Percentiles rank a stretch among this genome's conserved stretches.
These are phyloP conservation scores for Xylariaceae sp. DNA, from an alignment of 2,329 filamentous ascomycete species.

Conservation along the genomic window DNA sequence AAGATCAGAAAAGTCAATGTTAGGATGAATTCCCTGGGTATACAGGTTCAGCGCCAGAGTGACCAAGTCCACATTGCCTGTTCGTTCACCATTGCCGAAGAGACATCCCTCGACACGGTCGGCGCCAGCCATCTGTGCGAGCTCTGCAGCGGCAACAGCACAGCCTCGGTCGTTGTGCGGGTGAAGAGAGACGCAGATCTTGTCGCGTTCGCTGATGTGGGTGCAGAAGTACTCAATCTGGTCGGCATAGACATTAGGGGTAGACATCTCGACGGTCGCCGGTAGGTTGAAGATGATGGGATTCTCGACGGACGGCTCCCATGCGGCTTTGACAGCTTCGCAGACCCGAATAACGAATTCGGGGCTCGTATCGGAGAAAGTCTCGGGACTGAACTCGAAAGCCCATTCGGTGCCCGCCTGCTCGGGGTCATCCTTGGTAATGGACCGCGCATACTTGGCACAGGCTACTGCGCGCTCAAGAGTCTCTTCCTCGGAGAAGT, in stretches of 20 bases:
- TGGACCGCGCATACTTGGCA: constrained; percentile 82
- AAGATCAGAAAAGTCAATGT: constrained; percentile 91
- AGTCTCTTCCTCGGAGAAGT: constrained; percentile 81
- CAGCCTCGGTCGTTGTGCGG: constrained; percentile 95
- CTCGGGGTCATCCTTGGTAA: constrained; percentile 80
- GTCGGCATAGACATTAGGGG: constrained; percentile 94
- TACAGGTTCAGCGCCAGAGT: constrained; percentile 93
- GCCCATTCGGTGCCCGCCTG: constrained; percentile 70
- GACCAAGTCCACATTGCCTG: constrained; percentile 93
- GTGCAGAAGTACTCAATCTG: constrained; percentile 95
- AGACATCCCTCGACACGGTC: constrained; percentile 93
- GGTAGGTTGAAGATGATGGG: constrained; percentile 97
- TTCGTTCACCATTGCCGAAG: constrained; percentile 94
- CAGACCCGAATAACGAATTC: constrained; percentile 86
- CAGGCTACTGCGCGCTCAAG: constrained; percentile 84
- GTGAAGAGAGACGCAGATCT: constrained; percentile 87
- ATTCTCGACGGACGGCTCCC: constrained; percentile 79
- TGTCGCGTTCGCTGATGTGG: constrained; percentile 83
- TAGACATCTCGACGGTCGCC: constrained; percentile 93
- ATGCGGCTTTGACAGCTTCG: constrained; percentile 91
- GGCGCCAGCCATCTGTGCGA: constrained; percentile 95
- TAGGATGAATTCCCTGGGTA: constrained; percentile 85
- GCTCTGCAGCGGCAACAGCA: constrained; percentile 85
- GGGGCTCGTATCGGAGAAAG: constrained; percentile 87
- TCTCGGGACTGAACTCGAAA: constrained; percentile 85